These are phyloP conservation scores for Closterium sp. DNA, from an alignment of 139 green algal species.

Conservation along the genomic window DNA sequence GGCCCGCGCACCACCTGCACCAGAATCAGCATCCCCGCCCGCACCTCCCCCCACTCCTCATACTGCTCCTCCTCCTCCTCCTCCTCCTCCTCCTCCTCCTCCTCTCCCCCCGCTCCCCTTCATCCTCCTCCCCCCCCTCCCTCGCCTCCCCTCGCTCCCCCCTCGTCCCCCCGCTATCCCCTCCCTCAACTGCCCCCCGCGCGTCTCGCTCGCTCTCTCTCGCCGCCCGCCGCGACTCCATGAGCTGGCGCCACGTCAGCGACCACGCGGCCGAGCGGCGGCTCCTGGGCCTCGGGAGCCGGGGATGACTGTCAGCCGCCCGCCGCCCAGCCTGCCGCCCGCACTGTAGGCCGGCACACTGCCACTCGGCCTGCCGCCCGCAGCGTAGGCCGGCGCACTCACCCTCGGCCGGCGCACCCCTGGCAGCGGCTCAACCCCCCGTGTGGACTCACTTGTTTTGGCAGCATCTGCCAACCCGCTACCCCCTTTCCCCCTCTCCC, in stretches of 20 bases:
- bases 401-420: background rate
- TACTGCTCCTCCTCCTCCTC: constrained; percentile 29
- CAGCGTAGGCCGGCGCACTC: background rate
- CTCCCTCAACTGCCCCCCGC: background rate
- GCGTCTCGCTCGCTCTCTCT: background rate
- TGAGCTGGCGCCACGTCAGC: background rate
- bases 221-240: background rate
- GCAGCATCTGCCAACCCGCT: background rate
- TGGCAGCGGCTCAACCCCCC: background rate
- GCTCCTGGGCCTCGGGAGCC: background rate
- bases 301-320: background rate
- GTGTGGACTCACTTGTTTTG: background rate
- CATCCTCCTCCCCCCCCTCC: background rate
- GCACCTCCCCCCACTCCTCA: constrained; percentile 25
- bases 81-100: constrained; percentile 33
- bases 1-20: constrained; percentile 49
- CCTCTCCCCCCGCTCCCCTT: background rate
- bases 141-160: background rate
- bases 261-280: background rate
- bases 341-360: background rate
- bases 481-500: background rate
- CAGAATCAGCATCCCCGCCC: constrained; percentile 26
- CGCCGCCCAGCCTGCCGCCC: background rate
- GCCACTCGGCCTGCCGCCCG: background rate
- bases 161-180: background rate